Base-by-base conservation (phyloP, 176 grass and related monocot species). In the Calamus simplicifolius region DNA sequence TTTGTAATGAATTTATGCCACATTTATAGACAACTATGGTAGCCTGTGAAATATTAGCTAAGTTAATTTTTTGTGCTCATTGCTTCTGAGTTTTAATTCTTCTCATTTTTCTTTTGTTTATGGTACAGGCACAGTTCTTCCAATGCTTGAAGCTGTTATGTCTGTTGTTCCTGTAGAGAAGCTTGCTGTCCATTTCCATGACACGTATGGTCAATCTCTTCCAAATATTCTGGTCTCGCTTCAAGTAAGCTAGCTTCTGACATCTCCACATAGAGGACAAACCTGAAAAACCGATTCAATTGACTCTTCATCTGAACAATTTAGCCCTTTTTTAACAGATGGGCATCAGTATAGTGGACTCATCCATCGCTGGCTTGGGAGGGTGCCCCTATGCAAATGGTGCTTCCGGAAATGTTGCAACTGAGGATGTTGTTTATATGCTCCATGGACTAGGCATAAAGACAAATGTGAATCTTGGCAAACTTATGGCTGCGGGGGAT, bases 191-290 rank as follows among this genome's bases (percentile, higher is more conserved):
- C 87, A 97, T 75, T 91, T 91, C 59, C 92, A 97, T 23, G 92
- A 97, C 51, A 97, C 92, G 27, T 91, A 88, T 5, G 87, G 87
- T 58, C 92, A 97, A 26, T 81, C 92, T 57, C 87, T 97, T 57
- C 73, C 84, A 23, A 97, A 97, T 59, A 91, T 97, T 66, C 75
- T 97, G 0, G 77, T 63, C n/a, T 85, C 92, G 16, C 87, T 97
- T 58, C 87, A 91, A 69, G 92, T 91, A 82, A 91, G 76, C 52
- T 75, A 50, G 55, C 10, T 58, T 31, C 19, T 58, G 49, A 16
- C n/a, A 17, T 57, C 53, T 16, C 5, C 25, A 31, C 30, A 6
- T 6, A 31, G 30, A 31, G 30, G 5, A 6, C 5, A 31, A 18
- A 8, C 4, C 15, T 6, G 16, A 25, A 38, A 19, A 8, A 25